Base-by-base conservation (phyloP, 108 stramenopile genomes). In the Bacterosira constricta region DNA sequence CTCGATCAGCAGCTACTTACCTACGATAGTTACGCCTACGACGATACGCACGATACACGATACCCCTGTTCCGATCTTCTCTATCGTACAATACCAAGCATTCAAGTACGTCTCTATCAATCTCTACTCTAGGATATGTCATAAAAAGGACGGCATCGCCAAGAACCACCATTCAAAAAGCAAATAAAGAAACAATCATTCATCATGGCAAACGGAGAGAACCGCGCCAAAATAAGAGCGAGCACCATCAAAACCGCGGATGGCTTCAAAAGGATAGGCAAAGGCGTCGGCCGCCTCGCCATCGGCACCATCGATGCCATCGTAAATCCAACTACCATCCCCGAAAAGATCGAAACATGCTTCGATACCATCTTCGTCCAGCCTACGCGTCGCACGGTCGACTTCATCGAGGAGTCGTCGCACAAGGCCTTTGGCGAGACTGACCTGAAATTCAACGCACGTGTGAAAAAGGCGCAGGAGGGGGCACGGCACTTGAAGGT, bases 171-270 rank as follows among this genome's bases (percentile, higher is more conserved):
- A 30, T 20, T 51, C 13, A 53, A 4, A 10, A 53, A n/a, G 41
- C 27, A 15, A 53, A 5, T 15, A 30, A 10, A 26, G 13, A 10
- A 13, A 54, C 0, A 18, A 56, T 36, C 34, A 56, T 54, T 35
- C 3, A 60, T 44, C 58, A 75, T 75, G 73, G 65, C 63, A 27
- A 66, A 75, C 73, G 73, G 73, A 38, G 73, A 75, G 63, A 75
- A 59, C 12, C 62, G 72, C 62, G 49, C 49, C 27, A 60, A 59
- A n/a, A 49, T 73, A 4, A 73, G 55, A 30, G 46, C 34, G n/a
- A 31, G 29, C 59, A 30, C 18, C 32, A 35, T 49, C 5, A 71
- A 71, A 52, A 29, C 62, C 61, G 55, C 42, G 15, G 59, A 44
- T 27, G 66, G 54, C 9, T 34, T 41, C 17, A 35, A 25, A 41